Evolutionary conservation across 1,139 yeast genomes (phyloP).

Genomic region (Kurtzmaniella quercitrusa): DNA sequence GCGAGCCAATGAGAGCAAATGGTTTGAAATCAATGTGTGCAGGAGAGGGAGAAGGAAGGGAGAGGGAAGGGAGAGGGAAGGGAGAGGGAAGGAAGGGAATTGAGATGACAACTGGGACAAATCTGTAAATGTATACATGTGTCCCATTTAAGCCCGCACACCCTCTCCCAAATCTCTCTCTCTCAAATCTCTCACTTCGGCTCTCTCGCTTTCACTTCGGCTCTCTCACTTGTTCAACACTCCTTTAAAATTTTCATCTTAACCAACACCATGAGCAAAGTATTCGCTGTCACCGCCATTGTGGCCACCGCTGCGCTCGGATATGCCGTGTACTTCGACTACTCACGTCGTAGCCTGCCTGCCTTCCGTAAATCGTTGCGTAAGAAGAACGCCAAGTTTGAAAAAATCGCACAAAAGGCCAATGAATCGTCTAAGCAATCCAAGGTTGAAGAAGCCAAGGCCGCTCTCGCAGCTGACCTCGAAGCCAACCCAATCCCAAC

Average conservation of each 20-base stretch:
- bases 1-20: neutral
- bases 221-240: no score
- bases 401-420: conserved; percentile 52
- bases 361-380: conserved; percentile 77
- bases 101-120: neutral
- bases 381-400: conserved; percentile 57
- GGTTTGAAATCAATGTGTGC: neutral
- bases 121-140: neutral
- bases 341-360: conserved; percentile 77
- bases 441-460: conserved; percentile 57
- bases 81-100: neutral
- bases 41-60: neutral
- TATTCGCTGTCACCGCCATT: conserved; percentile 48
- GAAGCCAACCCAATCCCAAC: conserved; percentile 73
- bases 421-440: conserved; percentile 58
- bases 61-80: no score
- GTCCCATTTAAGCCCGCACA: no score
- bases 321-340: conserved; percentile 87
- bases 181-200: neutral
- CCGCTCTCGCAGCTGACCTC: conserved; percentile 61
- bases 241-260: neutral
- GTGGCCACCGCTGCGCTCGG: conserved; percentile 59
- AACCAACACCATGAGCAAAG: conserved; percentile 28
- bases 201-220: neutral
- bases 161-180: neutral